These are phyloP conservation scores for Aspergillus carlsbadensis DNA, from an alignment of 495 filamentous ascomycete species.

Conservation along the genomic window DNA sequence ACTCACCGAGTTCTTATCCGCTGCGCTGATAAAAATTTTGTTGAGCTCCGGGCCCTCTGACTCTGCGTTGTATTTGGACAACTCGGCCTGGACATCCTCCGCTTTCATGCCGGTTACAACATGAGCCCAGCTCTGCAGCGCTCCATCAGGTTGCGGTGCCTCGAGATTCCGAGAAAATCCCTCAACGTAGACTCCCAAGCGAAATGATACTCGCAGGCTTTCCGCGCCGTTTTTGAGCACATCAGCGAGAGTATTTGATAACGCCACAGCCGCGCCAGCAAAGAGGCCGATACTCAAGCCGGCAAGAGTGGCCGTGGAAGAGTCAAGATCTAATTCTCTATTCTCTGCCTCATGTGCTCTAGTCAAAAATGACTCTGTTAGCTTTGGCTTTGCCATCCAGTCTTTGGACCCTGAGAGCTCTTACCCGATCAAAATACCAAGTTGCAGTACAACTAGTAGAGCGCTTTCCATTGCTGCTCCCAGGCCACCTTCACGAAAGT, in stretches of 20 bases:
- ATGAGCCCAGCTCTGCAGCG: constrained; percentile 41
- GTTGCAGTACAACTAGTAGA: constrained; percentile 10
- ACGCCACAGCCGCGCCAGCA: constrained; percentile 33
- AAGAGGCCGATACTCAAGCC: constrained; percentile 42
- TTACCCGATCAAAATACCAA: constrained; percentile 7
- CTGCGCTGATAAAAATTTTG: constrained; percentile 42
- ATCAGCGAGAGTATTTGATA: constrained; percentile 31
- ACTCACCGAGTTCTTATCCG: constrained; percentile 33
- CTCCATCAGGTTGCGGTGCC: constrained; percentile 11
- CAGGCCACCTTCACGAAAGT: background rate
- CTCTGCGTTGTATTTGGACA: constrained; percentile 28
- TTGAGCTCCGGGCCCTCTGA: constrained; percentile 11
- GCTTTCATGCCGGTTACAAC: constrained; percentile 31
- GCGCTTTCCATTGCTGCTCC: constrained; percentile 18
- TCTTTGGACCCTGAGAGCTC: background rate
- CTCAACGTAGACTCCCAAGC: constrained; percentile 35
- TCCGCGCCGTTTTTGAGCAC: constrained; percentile 1
- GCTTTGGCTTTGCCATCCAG: background rate
- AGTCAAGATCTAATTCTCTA: constrained; percentile 23
- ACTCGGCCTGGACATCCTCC: constrained; percentile 33
- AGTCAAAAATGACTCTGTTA: background rate
- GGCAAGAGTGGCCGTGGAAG: constrained; percentile 26
- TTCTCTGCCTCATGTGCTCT: constrained; percentile 20
- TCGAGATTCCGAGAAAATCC: constrained; percentile 35
- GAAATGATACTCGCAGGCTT: constrained; percentile 30